Evolutionary conservation across 148 eudicot genomes (phyloP), one percentile per base, ranked within the genome.

Genomic region (Chenopodium album): DNA sequence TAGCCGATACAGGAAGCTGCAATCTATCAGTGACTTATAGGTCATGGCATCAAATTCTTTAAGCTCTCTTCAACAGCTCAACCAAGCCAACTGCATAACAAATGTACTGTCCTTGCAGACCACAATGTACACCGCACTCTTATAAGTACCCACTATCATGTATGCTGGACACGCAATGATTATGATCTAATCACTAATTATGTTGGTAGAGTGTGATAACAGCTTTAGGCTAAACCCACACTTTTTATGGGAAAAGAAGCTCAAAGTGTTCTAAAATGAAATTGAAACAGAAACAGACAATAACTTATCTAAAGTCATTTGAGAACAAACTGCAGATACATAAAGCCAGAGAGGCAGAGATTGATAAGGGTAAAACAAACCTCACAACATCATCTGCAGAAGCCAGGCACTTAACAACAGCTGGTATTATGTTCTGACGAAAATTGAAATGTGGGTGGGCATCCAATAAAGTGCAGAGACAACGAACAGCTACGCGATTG

Each of bases 361-460:
- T 56, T 34, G n/a, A 77, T 54, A 75, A 80, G 77, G 14, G 69
- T 70, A 80, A 32, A 80, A 78, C 87, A 72, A 71, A 96, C 99
- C 99, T 94, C 82, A 90, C 82, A 59, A 91, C 91, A 78, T 92
- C 98, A 90, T 96, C 97, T 67, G 88, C 68, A 77, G 95, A 94
- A 80, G 88, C 86, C 82, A 96, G 89, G 84, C 91, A 88, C 87
- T 84, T 82, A 17, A 92, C 86, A 80, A 91, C 95, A 81, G 94
- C 93, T 77, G 84, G 88, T 79, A 96, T 79, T 84, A 96, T 78
- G 83, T 68, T 89, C 73, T 92, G 93, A n/a, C 98, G 94, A 82
- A 85, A 94, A 85, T 96, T 96, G 84, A 96, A 96, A 85, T 94
- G 99, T 10, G 98, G 99, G 81, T 89, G 94, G 31, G 97, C 92